Evolutionary conservation across 75 land plant species (phyloP).

Genomic region (Selaginella tamariscina): DNA sequence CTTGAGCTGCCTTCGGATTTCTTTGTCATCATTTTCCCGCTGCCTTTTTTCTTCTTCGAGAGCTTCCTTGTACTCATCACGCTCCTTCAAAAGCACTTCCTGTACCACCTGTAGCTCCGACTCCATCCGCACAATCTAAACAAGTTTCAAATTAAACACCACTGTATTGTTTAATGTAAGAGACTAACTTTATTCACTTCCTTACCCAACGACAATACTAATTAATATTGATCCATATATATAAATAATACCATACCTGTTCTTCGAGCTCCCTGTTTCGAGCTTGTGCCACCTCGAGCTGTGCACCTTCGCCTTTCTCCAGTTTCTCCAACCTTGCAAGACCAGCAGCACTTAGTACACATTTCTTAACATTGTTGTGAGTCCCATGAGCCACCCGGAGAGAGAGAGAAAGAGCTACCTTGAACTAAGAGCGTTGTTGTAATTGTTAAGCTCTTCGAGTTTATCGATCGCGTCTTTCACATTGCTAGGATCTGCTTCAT

Average conservation of each 20-base stretch:
- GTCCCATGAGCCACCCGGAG: too few species aligned
- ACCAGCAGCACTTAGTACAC: too few species aligned
- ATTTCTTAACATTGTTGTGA: too few species aligned
- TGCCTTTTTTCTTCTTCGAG: not conserved
- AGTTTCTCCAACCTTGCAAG: not conserved
- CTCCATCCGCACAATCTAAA: not conserved
- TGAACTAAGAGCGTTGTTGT: too few species aligned
- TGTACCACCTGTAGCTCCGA: not conserved
- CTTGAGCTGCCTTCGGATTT: not conserved
- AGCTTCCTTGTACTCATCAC: not conserved
- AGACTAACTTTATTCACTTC: too few species aligned
- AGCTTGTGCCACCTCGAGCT: not conserved
- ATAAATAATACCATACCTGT: not conserved
- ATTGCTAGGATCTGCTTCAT: too few species aligned
- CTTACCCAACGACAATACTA: too few species aligned
- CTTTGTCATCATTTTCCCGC: not conserved
- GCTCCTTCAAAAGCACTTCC: not conserved
- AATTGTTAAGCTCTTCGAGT: too few species aligned
- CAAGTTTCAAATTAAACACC: not conserved
- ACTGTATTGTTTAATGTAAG: too few species aligned
- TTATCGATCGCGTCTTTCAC: too few species aligned
- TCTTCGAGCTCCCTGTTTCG: not conserved
- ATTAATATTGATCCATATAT: too few species aligned
- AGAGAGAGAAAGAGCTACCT: too few species aligned
- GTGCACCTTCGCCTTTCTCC: not conserved